Evolutionary conservation across 306 rosid genomes (phyloP).

Genomic region (Gleditsia sinensis): DNA sequence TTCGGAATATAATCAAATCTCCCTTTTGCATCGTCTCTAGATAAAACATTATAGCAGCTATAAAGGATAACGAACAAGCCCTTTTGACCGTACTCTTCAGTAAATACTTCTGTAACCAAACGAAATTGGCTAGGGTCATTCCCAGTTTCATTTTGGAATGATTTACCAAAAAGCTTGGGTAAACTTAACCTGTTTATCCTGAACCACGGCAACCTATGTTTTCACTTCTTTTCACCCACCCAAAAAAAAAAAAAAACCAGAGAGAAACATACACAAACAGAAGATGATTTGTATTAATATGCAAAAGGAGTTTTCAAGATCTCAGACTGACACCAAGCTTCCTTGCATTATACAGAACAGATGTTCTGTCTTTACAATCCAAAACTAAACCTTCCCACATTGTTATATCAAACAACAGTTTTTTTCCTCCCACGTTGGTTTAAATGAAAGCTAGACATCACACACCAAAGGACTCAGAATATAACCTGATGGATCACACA

Average conservation of each 20-base stretch:
- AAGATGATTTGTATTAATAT: not conserved
- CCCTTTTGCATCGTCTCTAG: not conserved
- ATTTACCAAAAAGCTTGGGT: not conserved
- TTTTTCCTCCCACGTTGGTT: conserved; percentile 14
- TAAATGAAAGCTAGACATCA: conserved; percentile 25
- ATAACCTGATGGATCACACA: conserved; percentile 18
- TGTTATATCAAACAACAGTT: conserved; percentile 21
- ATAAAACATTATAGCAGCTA: not conserved
- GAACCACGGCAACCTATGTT: not conserved
- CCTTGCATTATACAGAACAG: conserved; percentile 16
- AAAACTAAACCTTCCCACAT: conserved; percentile 11
- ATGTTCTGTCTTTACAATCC: conserved; percentile 11
- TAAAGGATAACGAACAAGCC: conserved; percentile 1
- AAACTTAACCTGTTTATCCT: not conserved
- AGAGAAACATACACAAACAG: not conserved
- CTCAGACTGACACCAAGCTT: conserved; percentile 30
- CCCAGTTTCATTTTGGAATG: conserved; percentile 10
- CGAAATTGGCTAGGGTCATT: not conserved
- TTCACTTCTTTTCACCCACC: not conserved
- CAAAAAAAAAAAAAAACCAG: no score
- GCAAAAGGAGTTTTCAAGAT: conserved; percentile 12
- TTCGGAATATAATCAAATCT: not conserved
- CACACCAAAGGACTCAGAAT: conserved; percentile 1
- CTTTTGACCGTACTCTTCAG: not conserved
- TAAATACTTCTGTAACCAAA: conserved; percentile 24